Evolutionary conservation across 2,329 filamentous ascomycete species (phyloP).

Genomic region (Pleochaeta shiraiana): DNA sequence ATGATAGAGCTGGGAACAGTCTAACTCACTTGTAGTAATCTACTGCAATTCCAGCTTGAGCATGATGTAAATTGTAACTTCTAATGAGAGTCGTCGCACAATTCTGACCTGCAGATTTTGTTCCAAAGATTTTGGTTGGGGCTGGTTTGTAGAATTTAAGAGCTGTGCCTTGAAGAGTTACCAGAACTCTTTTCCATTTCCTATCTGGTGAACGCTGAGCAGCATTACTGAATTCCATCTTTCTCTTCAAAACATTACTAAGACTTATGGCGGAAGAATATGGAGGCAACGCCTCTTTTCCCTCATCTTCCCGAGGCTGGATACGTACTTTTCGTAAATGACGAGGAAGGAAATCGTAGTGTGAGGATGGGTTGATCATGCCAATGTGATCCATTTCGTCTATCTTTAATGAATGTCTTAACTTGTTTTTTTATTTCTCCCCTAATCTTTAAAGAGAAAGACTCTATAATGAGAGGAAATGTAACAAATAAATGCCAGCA

Average conservation of each 20-base stretch:
- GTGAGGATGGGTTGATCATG: neutral
- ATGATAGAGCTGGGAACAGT: neutral
- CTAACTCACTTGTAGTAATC: conserved; percentile 44
- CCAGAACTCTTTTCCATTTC: conserved; percentile 41
- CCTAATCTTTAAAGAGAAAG: too few relatives aligned
- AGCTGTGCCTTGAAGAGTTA: conserved; percentile 43
- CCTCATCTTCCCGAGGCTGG: conserved; percentile 20
- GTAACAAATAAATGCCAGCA: too few relatives aligned
- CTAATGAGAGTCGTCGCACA: conserved; percentile 20
- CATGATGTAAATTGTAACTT: conserved; percentile 52
- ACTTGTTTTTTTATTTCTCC: too few relatives aligned
- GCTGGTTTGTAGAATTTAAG: conserved; percentile 37
- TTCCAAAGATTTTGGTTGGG: conserved; percentile 24
- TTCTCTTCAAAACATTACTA: conserved; percentile 36
- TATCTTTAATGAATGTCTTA: too few relatives aligned
- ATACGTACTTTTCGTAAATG: conserved; percentile 7
- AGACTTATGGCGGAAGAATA: conserved; percentile 34
- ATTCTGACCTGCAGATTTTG: neutral
- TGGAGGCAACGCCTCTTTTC: conserved; percentile 27
- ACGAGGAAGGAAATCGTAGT: neutral
- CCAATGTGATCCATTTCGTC: neutral
- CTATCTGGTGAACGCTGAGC: conserved; percentile 39
- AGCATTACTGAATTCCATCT: conserved; percentile 43
- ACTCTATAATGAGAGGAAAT: too few relatives aligned
- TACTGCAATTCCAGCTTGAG: conserved; percentile 50